Percentiles rank a stretch among this genome's conserved stretches.
phyloP scores from a whole-genome alignment of 2,329 filamentous ascomycete species.

The Xylariaceae sp. region DNA sequence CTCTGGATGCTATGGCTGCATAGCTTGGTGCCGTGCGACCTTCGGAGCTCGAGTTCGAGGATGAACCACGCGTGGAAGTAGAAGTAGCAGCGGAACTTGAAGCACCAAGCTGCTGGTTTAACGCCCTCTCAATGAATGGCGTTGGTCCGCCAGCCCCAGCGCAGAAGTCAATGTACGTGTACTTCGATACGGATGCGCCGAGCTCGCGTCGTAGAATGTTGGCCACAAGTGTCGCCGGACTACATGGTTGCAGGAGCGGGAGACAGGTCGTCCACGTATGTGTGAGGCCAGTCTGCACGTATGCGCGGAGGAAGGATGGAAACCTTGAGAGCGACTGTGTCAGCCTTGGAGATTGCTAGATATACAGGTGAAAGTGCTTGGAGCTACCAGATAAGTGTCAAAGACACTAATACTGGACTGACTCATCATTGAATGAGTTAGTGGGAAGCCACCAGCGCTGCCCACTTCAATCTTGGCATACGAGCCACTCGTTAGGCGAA shows the following conservation, averaged over 20 bases:
- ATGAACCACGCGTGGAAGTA: too few species aligned
- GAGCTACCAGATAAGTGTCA: too few species aligned
- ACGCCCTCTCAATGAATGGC: slow-evolving; percentile 63
- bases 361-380: not conserved
- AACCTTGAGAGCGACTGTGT: slow-evolving; percentile 56
- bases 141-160: slow-evolving; percentile 76
- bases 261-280: slow-evolving; percentile 66
- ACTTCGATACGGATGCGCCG: slow-evolving; percentile 52
- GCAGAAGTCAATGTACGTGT: slow-evolving; percentile 77
- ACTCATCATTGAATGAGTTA: too few species aligned
- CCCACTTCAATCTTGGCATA: too few species aligned
- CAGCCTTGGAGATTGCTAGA: not conserved
- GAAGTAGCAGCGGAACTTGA: too few species aligned
- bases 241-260: slow-evolving; percentile 61
- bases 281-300: slow-evolving; percentile 69
- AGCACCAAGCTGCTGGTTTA: slow-evolving; percentile 55
- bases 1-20: slow-evolving; percentile 13
- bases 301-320: slow-evolving; percentile 66
- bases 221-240: slow-evolving; percentile 67
- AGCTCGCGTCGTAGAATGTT: slow-evolving; percentile 59
- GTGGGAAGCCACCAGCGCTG: too few species aligned
- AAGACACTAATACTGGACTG: too few species aligned
- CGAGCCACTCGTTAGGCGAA: too few species aligned
- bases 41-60: not conserved
- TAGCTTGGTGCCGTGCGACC: slow-evolving; percentile 39